Percentiles rank a stretch among this genome's conserved stretches.
Conservation (phyloP, 371 early-diverging fungal species). For the Lichtheimia corymbifera region DNA sequence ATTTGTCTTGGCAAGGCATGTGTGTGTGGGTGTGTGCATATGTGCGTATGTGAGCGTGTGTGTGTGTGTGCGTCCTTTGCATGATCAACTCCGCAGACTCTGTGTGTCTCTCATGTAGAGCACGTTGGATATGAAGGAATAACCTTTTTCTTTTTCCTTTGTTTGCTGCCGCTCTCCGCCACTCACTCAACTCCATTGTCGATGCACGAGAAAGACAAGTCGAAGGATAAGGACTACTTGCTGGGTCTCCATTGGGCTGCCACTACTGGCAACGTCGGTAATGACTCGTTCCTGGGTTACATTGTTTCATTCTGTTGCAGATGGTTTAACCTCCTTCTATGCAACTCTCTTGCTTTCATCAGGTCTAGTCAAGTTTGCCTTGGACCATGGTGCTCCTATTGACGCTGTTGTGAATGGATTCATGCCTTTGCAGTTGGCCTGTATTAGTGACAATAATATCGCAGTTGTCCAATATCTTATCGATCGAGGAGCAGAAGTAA, state of each 20-base stretch:
- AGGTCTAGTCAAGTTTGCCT: slow-evolving; percentile 69
- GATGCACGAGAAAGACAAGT: slow-evolving; percentile 26
- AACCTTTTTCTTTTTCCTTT: no score
- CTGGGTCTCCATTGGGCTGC: slow-evolving; percentile 66
- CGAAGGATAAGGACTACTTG: slow-evolving; percentile 30
- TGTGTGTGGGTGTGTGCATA: not conserved
- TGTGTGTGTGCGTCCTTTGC: not conserved
- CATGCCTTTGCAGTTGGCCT: slow-evolving; percentile 71
- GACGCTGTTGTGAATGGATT: slow-evolving; percentile 70
- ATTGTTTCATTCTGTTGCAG: no score
- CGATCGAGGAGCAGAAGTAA: slow-evolving; percentile 72
- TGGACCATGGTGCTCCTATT: slow-evolving; percentile 69
- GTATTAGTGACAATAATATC: slow-evolving; percentile 60
- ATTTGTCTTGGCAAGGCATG: not conserved
- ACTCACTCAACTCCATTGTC: not conserved
- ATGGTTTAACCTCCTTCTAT: no score
- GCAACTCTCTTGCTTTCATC: slow-evolving; percentile 7
- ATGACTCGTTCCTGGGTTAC: slow-evolving; percentile 5
- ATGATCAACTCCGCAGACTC: not conserved
- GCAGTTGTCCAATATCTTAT: slow-evolving; percentile 71
- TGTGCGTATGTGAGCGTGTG: not conserved
- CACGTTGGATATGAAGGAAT: no score
- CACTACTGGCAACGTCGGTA: slow-evolving; percentile 68
- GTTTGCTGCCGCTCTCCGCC: no score
- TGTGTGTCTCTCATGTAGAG: not conserved